Evolutionary conservation across 164 flowering plant genomes (phyloP), one percentile per base, ranked within the genome.

Genomic region (Tetrastigma voinierianum): DNA sequence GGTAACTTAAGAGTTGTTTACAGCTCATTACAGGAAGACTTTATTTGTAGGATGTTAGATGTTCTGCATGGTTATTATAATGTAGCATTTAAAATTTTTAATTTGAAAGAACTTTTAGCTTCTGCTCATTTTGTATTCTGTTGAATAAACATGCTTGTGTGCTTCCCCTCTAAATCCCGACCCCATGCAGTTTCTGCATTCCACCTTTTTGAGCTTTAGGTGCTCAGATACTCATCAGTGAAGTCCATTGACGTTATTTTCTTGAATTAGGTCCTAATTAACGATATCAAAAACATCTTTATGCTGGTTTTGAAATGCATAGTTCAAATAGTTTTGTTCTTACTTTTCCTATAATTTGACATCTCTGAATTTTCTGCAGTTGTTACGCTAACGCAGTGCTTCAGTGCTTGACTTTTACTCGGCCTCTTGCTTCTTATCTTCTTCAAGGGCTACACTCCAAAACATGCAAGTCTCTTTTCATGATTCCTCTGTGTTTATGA

Each of bases 371-470:
- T 24, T 62, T 57, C 48, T 86, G 85, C 90, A 93, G 98, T 70
- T 93, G 98, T 72, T 93, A 89, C 79, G 98, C 96, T 43, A 93
- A 93, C 86, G 91, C 86, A 48, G 95, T 93, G 70, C 93, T 93
- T 32, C 96, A 90, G 79, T 90, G 98, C 77, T 70, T 93, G 78
- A 82, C 95, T 67, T 90, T 84, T 71, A 93, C 98, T 66, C 93
- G 89, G 51, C 95, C 98, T 55, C 86, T 93, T 46, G 74, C 91
- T 53, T 80, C 93, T 43, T 93, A 82, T 80, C 82, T 90, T 75
- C 84, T 90, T 52, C 85, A 81, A 69, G 86, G 91, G 65, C 78
- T 85, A 53, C 98, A 93, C 70, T 76, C 88, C 7, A 83, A 72
- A 84, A 40, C 86, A 78, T 93, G 98, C 75, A 82, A 44, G 88